phyloP scores from a whole-genome alignment of 2,329 filamentous ascomycete genomes.

The Diaporthe sp. region DNA sequence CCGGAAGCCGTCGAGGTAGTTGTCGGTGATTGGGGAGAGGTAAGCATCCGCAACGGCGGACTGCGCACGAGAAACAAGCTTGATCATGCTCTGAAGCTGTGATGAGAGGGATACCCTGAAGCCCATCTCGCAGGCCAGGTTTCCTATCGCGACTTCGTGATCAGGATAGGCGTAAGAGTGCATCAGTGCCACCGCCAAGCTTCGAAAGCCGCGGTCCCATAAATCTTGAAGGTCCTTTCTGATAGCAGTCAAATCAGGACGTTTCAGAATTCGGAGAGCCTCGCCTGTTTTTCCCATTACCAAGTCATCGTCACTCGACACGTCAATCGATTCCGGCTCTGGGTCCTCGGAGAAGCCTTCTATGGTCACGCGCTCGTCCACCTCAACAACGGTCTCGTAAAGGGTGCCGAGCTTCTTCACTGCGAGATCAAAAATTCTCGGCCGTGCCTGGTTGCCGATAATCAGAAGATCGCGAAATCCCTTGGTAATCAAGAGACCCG shows the following conservation, averaged over 20 bases:
- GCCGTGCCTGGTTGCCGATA: constrained; percentile 40
- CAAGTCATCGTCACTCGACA: constrained; percentile 47
- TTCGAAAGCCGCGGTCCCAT: constrained; percentile 70
- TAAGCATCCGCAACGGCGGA: constrained; percentile 83
- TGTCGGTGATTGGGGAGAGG: constrained; percentile 77
- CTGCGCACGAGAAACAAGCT: constrained; percentile 76
- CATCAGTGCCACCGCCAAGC: constrained; percentile 78
- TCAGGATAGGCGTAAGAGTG: constrained; percentile 79
- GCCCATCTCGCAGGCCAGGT: constrained; percentile 73
- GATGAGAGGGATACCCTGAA: constrained; percentile 76
- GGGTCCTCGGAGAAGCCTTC: constrained; percentile 37
- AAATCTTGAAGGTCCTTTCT: constrained; percentile 68
- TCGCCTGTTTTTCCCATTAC: constrained; percentile 76
- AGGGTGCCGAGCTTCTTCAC: constrained; percentile 35
- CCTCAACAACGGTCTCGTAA: constrained; percentile 40
- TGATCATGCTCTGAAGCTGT: constrained; percentile 78
- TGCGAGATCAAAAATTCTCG: constrained; percentile 36
- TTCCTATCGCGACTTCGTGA: constrained; percentile 74
- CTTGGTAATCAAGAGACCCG: constrained; percentile 39
- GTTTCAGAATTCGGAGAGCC: constrained; percentile 71
- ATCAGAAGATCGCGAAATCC: constrained; percentile 40
- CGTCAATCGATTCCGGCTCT: constrained; percentile 14
- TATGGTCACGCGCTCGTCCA: constrained; percentile 40
- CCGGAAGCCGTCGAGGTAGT: constrained; percentile 77
- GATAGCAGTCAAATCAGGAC: constrained; percentile 65